Base-by-base conservation (phyloP, 352 stramenopile genomes). In the Phytophthora vignae region DNA sequence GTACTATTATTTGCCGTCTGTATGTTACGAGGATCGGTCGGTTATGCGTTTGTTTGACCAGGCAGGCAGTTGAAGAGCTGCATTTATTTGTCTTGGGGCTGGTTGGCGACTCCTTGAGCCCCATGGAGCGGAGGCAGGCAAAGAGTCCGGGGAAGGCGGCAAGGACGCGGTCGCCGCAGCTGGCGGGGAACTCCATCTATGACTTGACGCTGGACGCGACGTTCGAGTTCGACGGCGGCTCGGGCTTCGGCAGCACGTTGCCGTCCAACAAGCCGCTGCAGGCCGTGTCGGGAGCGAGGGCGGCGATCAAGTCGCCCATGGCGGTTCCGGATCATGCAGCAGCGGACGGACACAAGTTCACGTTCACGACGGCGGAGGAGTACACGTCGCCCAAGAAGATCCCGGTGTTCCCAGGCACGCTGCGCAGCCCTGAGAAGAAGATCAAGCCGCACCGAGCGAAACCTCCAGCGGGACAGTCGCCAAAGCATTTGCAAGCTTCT, bases 361-460 rank as follows among this genome's bases (percentile, higher is more conserved):
- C 84, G 38, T 94, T 94, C 53, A 94, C 83, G 31, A 89, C 76
- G 25, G 73, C 83, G 3, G 77, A 78, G 1, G 85, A 90, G 61
- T 94, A 92, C 73, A 89, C 80, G 44, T 90, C 87, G 11, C 87
- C 87, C 0, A 94, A 91, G 85, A 94, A 92, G 59, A 83, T 94
- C 21, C 87, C 87, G 0, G 74, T 91, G 42, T 91, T 94, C 48
- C 85, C 87, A 2, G 85, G 87, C 12, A 94, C 81, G 17, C 29
- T 85, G 7, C 71, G 81, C 40, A 93, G 83, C 25, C 86, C 84
- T 0, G 84, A 91, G 62, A 59, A 55, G 27, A 79, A 66, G 56
- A 58, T 59, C 55, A 73, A 70, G 19, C 63, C 54, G 22, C 38
- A 64, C 38, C 36, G 63, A 68, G 58, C 44, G 5, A 79, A 79